These are phyloP conservation scores for Phialocephala subalpina DNA, from an alignment of 2,329 filamentous ascomycete genomes.

Conservation along the genomic window DNA sequence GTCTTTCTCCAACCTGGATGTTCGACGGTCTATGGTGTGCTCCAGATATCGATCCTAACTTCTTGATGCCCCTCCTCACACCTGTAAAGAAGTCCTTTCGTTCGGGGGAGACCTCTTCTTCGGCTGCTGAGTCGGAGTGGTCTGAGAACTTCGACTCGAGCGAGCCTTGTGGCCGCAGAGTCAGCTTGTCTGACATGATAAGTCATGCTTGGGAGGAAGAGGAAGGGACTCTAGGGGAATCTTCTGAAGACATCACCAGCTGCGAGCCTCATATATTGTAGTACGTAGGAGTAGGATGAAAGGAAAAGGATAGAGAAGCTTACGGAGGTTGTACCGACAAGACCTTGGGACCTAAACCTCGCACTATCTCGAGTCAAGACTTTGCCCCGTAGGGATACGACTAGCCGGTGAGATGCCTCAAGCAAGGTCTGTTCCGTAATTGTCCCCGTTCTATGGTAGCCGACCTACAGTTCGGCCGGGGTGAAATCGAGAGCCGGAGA, in stretches of 20 bases:
- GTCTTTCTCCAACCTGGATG: constrained; percentile 32
- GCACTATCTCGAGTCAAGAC: constrained; percentile 33
- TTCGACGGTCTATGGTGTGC: constrained; percentile 34
- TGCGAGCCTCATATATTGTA: constrained; percentile 25
- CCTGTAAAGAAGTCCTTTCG: constrained; percentile 39
- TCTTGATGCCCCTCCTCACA: constrained; percentile 43
- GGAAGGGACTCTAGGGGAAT: constrained; percentile 13
- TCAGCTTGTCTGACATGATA: constrained; percentile 44
- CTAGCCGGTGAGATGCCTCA: constrained; percentile 26
- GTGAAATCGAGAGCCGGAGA: constrained; percentile 17
- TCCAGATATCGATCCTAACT: constrained; percentile 42
- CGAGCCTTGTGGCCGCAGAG: constrained; percentile 40
- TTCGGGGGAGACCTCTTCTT: constrained; percentile 35
- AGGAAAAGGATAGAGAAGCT: constrained; percentile 15
- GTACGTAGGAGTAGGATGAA: constrained; percentile 10
- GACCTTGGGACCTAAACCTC: constrained; percentile 14
- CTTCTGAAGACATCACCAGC: constrained; percentile 25
- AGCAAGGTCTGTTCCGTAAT: constrained; percentile 30
- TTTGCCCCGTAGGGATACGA: constrained; percentile 27
- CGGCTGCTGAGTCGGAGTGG: constrained; percentile 34
- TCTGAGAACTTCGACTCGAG: constrained; percentile 39
- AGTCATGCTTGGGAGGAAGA: constrained; percentile 37
- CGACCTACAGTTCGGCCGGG: constrained; percentile 17
- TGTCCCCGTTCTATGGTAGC: constrained; percentile 27
- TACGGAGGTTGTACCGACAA: constrained; percentile 21